Evolutionary conservation across 352 stramenopile genomes (phyloP).

Genomic region (Phytophthora megakarya): DNA sequence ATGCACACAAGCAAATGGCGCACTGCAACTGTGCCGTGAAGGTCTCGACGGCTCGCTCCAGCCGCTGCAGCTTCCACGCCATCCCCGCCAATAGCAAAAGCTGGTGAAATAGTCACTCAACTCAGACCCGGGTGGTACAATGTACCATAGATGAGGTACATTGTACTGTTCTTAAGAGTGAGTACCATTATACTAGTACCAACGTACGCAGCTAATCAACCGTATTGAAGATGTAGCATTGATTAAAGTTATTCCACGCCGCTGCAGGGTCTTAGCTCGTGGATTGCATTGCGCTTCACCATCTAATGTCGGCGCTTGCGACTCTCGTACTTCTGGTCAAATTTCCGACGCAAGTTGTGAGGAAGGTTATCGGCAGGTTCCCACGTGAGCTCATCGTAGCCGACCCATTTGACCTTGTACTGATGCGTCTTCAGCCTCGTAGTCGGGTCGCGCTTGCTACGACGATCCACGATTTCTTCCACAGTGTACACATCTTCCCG

Average conservation of each 20-base stretch:
- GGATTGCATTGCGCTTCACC: background rate
- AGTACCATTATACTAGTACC: too few relatives aligned
- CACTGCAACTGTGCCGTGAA: constrained; percentile 83
- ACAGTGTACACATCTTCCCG: constrained; percentile 82
- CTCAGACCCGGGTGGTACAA: too few relatives aligned
- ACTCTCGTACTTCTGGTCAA: constrained; percentile 74
- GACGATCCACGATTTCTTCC: constrained; percentile 73
- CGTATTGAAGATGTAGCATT: too few relatives aligned
- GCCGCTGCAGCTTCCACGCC: constrained; percentile 50
- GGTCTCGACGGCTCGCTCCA: constrained; percentile 60
- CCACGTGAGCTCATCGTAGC: constrained; percentile 83
- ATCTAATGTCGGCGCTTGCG: constrained; percentile 33
- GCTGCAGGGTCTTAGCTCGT: too few relatives aligned
- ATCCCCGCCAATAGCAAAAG: constrained; percentile 1
- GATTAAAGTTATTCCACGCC: too few relatives aligned
- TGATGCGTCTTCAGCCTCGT: constrained; percentile 76
- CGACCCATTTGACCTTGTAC: constrained; percentile 88
- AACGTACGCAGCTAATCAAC: too few relatives aligned
- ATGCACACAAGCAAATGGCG: constrained; percentile 83
- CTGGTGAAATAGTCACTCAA: constrained; percentile 7
- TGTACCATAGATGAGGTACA: too few relatives aligned
- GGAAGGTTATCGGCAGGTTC: constrained; percentile 78
- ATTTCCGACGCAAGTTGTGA: constrained; percentile 80
- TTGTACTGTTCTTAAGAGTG: too few relatives aligned
- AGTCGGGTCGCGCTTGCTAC: constrained; percentile 61